phyloP scores from a whole-genome alignment of 169 alveolate genomes.

The Haemoproteus tartakovskyi region DNA sequence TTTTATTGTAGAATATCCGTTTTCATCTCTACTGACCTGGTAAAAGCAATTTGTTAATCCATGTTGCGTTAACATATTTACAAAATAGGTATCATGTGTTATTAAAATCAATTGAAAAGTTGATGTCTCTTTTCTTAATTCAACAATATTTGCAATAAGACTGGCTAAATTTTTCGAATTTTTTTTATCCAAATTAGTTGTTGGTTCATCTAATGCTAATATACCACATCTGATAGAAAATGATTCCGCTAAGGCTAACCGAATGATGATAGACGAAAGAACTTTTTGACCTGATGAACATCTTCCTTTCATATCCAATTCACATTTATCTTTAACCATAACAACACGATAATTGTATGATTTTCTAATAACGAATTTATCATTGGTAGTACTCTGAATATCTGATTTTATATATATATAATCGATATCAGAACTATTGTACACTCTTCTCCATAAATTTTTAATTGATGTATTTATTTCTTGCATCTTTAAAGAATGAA shows the following conservation, averaged over 20 bases:
- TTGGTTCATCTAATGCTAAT: conserved; percentile 99
- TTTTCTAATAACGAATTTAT: conserved; percentile 58
- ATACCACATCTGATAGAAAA: conserved; percentile 97
- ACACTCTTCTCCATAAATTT: conserved; percentile 95
- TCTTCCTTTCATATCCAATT: conserved; percentile 93
- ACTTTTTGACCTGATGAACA: conserved; percentile 98
- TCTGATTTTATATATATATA: conserved; percentile 74
- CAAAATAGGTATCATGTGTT: conserved; percentile 93
- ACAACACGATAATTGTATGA: conserved; percentile 82
- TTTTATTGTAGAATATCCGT: conserved; percentile 20
- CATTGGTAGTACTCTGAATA: conserved; percentile 8
- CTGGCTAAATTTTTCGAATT: conserved; percentile 88
- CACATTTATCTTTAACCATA: conserved; percentile 82
- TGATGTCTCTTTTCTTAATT: conserved; percentile 66
- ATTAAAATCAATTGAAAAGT: conserved; percentile 92
- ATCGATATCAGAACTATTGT: conserved; percentile 93
- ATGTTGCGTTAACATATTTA: conserved; percentile 42
- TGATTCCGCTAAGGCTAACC: conserved; percentile 98
- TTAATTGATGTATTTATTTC: conserved; percentile 91
- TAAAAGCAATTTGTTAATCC: conserved; percentile 52
- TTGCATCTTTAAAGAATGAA: conserved; percentile 87
- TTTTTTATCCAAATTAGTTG: conserved; percentile 96
- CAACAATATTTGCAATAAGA: conserved; percentile 71
- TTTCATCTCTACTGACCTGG: conserved; percentile 10
- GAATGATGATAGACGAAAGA: conserved; percentile 93